phyloP scores from a whole-genome alignment of 148 eudicot genomes.

The Rhododendron molle region DNA sequence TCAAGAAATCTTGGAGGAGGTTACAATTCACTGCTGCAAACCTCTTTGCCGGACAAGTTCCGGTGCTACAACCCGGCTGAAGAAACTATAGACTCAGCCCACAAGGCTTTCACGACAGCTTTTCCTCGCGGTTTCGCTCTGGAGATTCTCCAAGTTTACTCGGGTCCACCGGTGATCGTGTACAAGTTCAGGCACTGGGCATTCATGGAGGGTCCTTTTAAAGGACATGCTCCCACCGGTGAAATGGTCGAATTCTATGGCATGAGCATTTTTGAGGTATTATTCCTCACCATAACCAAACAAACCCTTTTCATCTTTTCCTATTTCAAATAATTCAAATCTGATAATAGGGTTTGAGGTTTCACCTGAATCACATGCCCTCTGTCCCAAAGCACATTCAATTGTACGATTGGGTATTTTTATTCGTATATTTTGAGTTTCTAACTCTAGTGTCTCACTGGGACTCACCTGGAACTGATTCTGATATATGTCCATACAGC shows the following conservation, averaged over 20 bases:
- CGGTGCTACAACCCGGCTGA: conserved; percentile 32
- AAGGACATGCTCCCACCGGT: conserved; percentile 68
- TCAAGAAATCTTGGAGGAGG: conserved; percentile 34
- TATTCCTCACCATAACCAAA: not conserved
- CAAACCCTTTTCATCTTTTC: not conserved
- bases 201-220: conserved; percentile 77
- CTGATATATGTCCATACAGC: conserved; percentile 20
- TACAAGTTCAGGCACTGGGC: conserved; percentile 90
- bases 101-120: conserved; percentile 30
- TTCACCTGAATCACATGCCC: too few relatives aligned
- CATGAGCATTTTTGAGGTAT: conserved; percentile 50
- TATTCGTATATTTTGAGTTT: not conserved
- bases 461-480: not conserved
- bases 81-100: conserved; percentile 39
- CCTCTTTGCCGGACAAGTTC: conserved; percentile 31
- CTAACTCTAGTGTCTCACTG: not conserved
- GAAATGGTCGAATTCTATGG: conserved; percentile 59
- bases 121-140: conserved; percentile 74
- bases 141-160: conserved; percentile 59
- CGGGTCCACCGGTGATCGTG: conserved; percentile 62
- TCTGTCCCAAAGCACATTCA: too few relatives aligned
- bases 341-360: not conserved
- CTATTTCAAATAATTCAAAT: not conserved
- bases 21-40: conserved; percentile 43
- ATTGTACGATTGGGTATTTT: too few relatives aligned